Percentiles rank a stretch among this genome's conserved stretches.
phyloP scores from a whole-genome alignment of 257 asterid species.

The Plectranthus barbatus region DNA sequence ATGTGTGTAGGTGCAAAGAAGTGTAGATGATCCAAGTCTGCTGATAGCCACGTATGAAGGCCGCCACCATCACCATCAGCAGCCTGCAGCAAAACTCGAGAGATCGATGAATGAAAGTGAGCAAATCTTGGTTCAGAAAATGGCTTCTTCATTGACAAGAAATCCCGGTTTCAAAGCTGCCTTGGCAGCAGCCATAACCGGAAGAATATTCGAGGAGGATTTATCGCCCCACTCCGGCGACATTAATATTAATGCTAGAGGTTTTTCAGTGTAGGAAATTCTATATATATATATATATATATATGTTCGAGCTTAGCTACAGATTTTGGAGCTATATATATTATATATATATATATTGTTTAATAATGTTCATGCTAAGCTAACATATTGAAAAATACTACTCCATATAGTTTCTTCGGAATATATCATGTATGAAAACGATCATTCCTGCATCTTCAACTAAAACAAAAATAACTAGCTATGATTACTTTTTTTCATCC shows the following conservation, averaged over 20 bases:
- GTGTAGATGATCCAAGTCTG: conserved; percentile 44
- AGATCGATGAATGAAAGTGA: conserved; percentile 22
- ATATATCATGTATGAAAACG: too few relatives aligned
- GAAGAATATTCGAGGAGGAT: conserved; percentile 31
- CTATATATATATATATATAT: too few relatives aligned
- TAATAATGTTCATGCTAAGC: too few relatives aligned
- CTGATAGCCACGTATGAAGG: conserved; percentile 68
- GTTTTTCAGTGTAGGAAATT: not conserved
- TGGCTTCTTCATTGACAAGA: conserved; percentile 55
- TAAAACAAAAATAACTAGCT: too few relatives aligned
- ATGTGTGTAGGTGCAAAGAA: conserved; percentile 77
- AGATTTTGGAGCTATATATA: too few relatives aligned
- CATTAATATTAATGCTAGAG: not conserved
- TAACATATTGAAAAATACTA: too few relatives aligned
- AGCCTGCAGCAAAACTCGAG: conserved; percentile 10
- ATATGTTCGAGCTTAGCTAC: too few relatives aligned
- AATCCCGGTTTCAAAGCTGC: conserved; percentile 54
- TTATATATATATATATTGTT: too few relatives aligned
- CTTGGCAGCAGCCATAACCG: conserved; percentile 59
- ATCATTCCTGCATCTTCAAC: too few relatives aligned
- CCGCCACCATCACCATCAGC: conserved; percentile 38
- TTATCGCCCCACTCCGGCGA: not conserved
- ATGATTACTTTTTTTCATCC: too few relatives aligned
- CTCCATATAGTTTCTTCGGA: too few relatives aligned
- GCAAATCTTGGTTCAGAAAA: conserved; percentile 36